Evolutionary conservation across 495 filamentous ascomycete genomes (phyloP).

Genomic region (Penicillium longicatenatum): DNA sequence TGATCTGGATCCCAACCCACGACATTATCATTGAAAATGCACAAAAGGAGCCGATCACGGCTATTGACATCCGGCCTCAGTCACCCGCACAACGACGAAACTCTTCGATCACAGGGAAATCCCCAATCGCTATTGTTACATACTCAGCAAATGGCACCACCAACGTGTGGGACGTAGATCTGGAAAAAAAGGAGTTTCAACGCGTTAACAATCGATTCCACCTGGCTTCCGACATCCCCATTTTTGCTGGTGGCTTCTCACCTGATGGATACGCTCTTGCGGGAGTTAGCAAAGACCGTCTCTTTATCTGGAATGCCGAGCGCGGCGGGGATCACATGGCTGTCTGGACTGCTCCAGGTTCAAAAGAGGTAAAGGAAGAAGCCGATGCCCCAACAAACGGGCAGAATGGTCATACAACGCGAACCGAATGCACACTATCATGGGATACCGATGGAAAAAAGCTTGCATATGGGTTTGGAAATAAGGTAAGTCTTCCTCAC

Average conservation of each 20-base stretch:
- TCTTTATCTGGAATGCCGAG: slow-evolving; percentile 74
- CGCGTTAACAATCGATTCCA: slow-evolving; percentile 53
- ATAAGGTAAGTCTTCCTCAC: slow-evolving; percentile 56
- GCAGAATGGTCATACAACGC: slow-evolving; percentile 40
- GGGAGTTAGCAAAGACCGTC: slow-evolving; percentile 62
- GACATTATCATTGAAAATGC: slow-evolving; percentile 42
- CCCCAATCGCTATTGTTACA: slow-evolving; percentile 43
- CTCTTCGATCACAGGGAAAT: slow-evolving; percentile 15
- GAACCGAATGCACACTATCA: slow-evolving; percentile 55
- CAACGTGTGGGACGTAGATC: slow-evolving; percentile 68
- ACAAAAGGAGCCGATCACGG: slow-evolving; percentile 50
- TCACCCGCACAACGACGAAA: slow-evolving; percentile 18
- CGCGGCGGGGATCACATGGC: slow-evolving; percentile 67
- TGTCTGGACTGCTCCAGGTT: slow-evolving; percentile 52
- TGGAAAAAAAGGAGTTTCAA: slow-evolving; percentile 59
- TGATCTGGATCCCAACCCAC: slow-evolving; percentile 50
- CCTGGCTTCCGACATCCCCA: slow-evolving; percentile 50
- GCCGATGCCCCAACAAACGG: slow-evolving; percentile 37
- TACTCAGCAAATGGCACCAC: slow-evolving; percentile 63
- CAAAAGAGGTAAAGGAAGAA: slow-evolving; percentile 34
- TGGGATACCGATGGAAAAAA: slow-evolving; percentile 79
- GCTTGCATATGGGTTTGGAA: slow-evolving; percentile 71
- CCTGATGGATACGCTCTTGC: slow-evolving; percentile 73
- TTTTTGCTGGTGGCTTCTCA: slow-evolving; percentile 66
- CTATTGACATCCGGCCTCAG: slow-evolving; percentile 46